A percentile compares a stretch with the other conserved stretches of the same genome.
Evolutionary conservation across 805 yeast species (phyloP).

Genomic region (Metschnikowia baotianmanensis): DNA sequence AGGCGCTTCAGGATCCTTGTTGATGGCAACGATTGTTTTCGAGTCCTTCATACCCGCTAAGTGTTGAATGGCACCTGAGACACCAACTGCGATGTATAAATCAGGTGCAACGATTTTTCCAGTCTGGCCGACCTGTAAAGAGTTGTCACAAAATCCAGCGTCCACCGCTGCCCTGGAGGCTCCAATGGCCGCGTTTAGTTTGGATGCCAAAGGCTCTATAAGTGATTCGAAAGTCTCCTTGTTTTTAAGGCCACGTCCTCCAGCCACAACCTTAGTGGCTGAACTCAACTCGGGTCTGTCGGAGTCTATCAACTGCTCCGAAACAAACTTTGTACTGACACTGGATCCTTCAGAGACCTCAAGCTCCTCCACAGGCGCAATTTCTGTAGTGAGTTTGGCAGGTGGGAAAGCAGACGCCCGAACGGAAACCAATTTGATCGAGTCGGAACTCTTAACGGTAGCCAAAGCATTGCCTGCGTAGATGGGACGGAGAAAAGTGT

Average conservation of each 20-base stretch:
- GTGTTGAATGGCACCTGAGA: constrained; percentile 97
- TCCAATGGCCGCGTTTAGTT: constrained; percentile 89
- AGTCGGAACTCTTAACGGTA: constrained; percentile 72
- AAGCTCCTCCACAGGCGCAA: constrained; percentile 50
- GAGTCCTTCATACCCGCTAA: constrained; percentile 98
- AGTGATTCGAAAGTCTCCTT: constrained; percentile 81
- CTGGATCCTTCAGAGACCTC: constrained; percentile 35
- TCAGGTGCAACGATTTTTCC: constrained; percentile 98
- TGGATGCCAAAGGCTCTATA: constrained; percentile 79
- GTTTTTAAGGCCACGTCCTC: constrained; percentile 91
- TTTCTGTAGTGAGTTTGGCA: constrained; percentile 25
- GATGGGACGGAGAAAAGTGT: constrained; percentile 86
- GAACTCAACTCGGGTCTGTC: constrained; percentile 91
- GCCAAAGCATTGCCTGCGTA: constrained; percentile 94
- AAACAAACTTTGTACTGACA: constrained; percentile 59
- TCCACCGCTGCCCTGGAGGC: constrained; percentile 99
- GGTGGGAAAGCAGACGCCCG: constrained; percentile 79
- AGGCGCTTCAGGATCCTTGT: constrained; percentile 93
- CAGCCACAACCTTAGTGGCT: constrained; percentile 79
- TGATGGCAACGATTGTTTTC: constrained; percentile 88
- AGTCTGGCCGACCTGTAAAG: constrained; percentile 96
- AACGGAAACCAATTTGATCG: constrained; percentile 66
- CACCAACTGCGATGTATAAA: constrained; percentile 87
- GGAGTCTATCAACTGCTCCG: constrained; percentile 69
- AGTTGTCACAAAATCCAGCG: constrained; percentile 91